Conservation (phyloP, 2,329 filamentous ascomycete species). For the Cladosporium velox region DNA sequence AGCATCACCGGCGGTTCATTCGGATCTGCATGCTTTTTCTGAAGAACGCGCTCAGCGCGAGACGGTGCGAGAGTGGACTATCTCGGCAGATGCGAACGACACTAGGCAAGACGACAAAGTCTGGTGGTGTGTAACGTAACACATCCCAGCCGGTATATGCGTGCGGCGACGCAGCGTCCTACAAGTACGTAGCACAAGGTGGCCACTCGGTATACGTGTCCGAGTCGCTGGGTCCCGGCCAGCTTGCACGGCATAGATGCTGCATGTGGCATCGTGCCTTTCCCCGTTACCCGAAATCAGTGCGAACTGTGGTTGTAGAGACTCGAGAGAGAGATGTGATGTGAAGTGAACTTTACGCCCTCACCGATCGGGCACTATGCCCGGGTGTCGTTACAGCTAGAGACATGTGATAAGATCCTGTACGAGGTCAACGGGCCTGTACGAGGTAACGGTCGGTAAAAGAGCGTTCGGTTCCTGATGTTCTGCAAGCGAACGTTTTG, state of each 20-base stretch:
- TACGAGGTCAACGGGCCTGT: not conserved
- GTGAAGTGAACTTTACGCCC: not conserved
- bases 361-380: not conserved
- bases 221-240: conserved; percentile 1
- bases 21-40: conserved; percentile 6
- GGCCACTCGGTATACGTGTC: not conserved
- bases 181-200: not conserved
- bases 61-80: not conserved
- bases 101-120: not conserved
- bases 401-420: not conserved
- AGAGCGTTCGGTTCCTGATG: not conserved
- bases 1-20: not conserved
- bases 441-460: not conserved
- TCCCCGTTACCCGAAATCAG: conserved; percentile 5
- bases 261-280: not conserved
- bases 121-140: not conserved
- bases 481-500: not conserved
- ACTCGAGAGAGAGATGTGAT: not conserved
- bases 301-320: not conserved
- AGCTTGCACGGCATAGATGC: conserved; percentile 11
- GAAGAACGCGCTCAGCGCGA: not conserved
- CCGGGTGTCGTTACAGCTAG: not conserved
- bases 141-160: not conserved
- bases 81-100: not conserved
- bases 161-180: not conserved